Base-by-base conservation (phyloP, 345 rosid species). In the Aquilaria malaccensis region DNA sequence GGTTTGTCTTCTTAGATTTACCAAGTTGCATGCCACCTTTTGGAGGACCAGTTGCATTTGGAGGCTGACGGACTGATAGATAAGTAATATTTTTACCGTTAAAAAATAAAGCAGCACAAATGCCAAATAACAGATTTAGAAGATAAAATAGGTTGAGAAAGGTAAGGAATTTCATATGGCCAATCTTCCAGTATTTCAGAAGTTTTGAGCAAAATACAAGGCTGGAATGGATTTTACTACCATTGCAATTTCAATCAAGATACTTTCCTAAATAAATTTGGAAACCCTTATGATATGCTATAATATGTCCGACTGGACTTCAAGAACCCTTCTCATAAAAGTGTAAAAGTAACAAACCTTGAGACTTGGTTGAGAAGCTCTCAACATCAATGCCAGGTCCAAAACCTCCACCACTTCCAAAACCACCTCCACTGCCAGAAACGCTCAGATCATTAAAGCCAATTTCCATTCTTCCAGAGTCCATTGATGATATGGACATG, bases 11-110 rank as follows among this genome's bases (percentile, higher is more conserved):
- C 13, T 83, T 85, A 49, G 79, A 75, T 80, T 91, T 91, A 67
- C 97, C 97, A 76, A 91, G 97, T 76, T 86, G 80, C 97, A 91
- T 91, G 37, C 97, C 97, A 55, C 97, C 95, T 75, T 84, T 88
- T 54, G 94, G 83, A 65, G 97, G 85, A 64, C 96, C 97, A 71
- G 81, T 75, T 60, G 86, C 96, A 11, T 94, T 72, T 70, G 97
- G 80, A 58, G 91, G 74, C 56, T 82, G 81, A 70, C 86, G 94
- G 63, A 86, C 97, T 84, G 75, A 48, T 37, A 37, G 74, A 48
- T 37, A 37, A 37, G 43, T 37, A 37, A 37, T 9, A 37, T 37
- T 37, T 37, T 37, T 37, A 37, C 5, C 2, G 43, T 37, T 37
- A 37, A 9, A 22, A 37, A 37, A 37, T 37, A 37, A 37, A 4